Conservation (phyloP, 768 basidiomycete genomes). For the Cyclocybe cylindracea region DNA sequence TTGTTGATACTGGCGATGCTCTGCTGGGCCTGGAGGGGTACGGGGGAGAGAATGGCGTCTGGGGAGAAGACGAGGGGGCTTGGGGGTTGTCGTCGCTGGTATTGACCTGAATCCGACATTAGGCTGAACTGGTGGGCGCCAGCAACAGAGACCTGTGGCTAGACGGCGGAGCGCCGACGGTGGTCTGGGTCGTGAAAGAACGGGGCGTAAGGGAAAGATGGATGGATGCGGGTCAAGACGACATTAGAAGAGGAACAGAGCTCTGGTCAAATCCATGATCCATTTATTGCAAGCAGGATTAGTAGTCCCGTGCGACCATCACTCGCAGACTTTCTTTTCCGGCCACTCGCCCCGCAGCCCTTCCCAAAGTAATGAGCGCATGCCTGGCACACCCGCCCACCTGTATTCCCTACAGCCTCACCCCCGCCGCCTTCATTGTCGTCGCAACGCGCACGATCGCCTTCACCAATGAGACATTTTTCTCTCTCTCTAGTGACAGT, state of each 20-base stretch:
- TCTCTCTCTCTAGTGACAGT: not conserved
- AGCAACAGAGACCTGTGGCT: conserved; percentile 8
- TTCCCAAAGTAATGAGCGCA: not conserved
- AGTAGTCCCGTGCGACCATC: conserved; percentile 19
- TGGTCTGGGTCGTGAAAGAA: conserved; percentile 15
- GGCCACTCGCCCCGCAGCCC: not conserved
- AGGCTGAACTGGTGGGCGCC: conserved; percentile 13
- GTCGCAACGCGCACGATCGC: not conserved
- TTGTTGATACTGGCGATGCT: conserved; percentile 35
- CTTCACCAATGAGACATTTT: not conserved
- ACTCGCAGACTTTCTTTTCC: not conserved
- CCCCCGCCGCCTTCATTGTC: not conserved
- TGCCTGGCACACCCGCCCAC: not conserved
- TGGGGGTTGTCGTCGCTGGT: conserved; percentile 62
- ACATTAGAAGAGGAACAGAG: conserved; percentile 17
- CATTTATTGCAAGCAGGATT: conserved; percentile 15
- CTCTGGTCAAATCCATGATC: not conserved
- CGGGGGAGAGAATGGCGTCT: conserved; percentile 58
- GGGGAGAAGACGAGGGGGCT: conserved; percentile 80
- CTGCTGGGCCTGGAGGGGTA: conserved; percentile 44
- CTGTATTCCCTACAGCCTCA: not conserved
- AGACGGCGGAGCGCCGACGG: conserved; percentile 16
- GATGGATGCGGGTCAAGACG: conserved; percentile 26
- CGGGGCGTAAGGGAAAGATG: conserved; percentile 14
- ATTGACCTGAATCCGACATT: conserved; percentile 53